A percentile compares a stretch with the other conserved stretches of the same genome.
Conservation (phyloP, 768 basidiomycete species). For the Saitozyma sp. region DNA sequence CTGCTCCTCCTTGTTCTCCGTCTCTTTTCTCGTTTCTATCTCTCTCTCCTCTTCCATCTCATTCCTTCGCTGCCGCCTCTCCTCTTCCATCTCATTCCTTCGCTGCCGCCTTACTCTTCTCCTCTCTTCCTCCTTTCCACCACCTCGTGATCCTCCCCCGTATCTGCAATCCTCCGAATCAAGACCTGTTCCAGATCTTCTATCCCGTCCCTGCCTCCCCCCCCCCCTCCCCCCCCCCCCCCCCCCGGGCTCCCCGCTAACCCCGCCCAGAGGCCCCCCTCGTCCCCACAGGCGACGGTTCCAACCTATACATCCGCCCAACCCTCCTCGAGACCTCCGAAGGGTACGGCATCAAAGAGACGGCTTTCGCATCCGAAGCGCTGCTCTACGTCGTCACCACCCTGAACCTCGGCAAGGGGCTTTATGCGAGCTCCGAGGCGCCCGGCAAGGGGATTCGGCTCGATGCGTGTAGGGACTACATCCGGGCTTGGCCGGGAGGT, state of each 20-base stretch:
- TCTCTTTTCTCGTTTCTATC: too few species aligned
- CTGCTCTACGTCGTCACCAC: constrained; percentile 41
- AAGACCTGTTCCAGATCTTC: too few species aligned
- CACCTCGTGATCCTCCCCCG: too few species aligned
- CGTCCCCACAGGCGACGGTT: constrained; percentile 40
- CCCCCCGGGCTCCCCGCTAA: neutral
- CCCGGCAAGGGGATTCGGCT: constrained; percentile 71
- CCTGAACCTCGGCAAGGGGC: constrained; percentile 33
- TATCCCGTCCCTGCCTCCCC: too few species aligned
- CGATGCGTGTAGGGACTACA: constrained; percentile 76
- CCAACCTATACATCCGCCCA: constrained; percentile 45
- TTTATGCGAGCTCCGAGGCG: constrained; percentile 34
- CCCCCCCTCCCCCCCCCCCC: too few species aligned
- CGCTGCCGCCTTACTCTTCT: neutral
- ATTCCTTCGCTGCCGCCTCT: too few species aligned
- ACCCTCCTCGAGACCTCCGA: constrained; percentile 44
- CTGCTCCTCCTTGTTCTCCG: too few species aligned
- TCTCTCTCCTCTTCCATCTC: too few species aligned
- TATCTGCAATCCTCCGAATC: too few species aligned
- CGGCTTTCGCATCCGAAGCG: constrained; percentile 40
- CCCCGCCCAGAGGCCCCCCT: constrained; percentile 26
- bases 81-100: too few species aligned
- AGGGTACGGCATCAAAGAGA: constrained; percentile 44
- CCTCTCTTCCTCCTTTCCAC: neutral
- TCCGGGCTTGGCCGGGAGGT: constrained; percentile 86